Evolutionary conservation across 2,329 filamentous ascomycete species (phyloP), one percentile per base, ranked within the genome.

Genomic region (Neonectria punicea): DNA sequence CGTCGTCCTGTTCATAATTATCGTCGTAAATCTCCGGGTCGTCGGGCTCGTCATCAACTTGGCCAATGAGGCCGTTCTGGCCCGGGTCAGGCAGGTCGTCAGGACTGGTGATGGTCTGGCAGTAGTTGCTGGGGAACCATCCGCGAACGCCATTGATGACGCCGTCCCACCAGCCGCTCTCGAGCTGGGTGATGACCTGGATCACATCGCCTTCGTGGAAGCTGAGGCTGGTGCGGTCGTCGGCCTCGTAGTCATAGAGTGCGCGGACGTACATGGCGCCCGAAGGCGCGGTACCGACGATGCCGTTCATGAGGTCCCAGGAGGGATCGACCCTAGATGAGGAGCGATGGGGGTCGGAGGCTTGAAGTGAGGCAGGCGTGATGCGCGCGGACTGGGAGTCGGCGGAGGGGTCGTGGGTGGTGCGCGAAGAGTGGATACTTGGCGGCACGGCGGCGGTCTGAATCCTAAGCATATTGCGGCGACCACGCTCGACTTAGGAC

Each of bases 101-200:
- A 55, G 91, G 87, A 73, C 89, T 90, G 65, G 89, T 88, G 73
- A 98, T 92, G 68, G 96, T 89, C 70, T 93, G 90, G 83, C 96
- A 98, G 82, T 99, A 99, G 80, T 99, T 99, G 85, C 95, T 98
- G 41, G 96, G 96, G 79, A 99, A 99, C 96, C 96, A 99, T 78
- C 96, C 96, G 77, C 96, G 91, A 72, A 97, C 92, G 64, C 94
- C 93, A 76, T 98, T 96, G 78, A 99, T 97, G 61, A 99, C 93
- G 53, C 96, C 96, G 82, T 99, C 96, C 96, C 96, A 99, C 96
- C 96, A 99, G 61, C 96, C 96, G 75, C 94, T 98, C 80, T 99
- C 96, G 62, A 98, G 86, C 82, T 98, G 95, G 58, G 96, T 99
- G 74, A 99, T 95, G 74, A 99, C 96, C 82, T 98, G 95, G 75